phyloP scores from a whole-genome alignment of 768 basidiomycete species.

The Austroboletus eburneus region DNA sequence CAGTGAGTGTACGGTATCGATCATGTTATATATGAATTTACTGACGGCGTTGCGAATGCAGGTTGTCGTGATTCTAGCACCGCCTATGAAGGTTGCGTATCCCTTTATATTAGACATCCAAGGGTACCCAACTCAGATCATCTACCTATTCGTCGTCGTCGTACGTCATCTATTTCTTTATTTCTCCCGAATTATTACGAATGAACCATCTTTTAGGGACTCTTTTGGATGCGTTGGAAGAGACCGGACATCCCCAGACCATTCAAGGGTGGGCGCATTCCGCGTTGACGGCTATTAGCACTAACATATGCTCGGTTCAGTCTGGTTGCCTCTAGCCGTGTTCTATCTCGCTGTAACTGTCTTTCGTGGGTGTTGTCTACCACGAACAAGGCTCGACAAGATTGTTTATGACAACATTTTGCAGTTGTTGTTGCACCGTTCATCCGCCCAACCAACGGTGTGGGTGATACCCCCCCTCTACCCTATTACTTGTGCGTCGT shows the following conservation, averaged over 20 bases:
- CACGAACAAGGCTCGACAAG: too few relatives aligned
- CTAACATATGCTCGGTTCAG: conserved; percentile 19
- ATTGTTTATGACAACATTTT: not conserved
- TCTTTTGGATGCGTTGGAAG: conserved; percentile 53
- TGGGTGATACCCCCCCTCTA: conserved; percentile 53
- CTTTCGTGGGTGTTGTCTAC: conserved; percentile 40
- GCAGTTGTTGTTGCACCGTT: conserved; percentile 51
- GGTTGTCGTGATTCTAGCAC: conserved; percentile 53
- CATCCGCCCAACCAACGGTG: conserved; percentile 44
- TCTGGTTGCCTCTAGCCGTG: conserved; percentile 49
- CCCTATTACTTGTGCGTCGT: conserved; percentile 58
- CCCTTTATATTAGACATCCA: conserved; percentile 61
- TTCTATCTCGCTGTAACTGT: conserved; percentile 49
- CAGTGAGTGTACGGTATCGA: conserved; percentile 27
- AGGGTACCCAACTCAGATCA: conserved; percentile 46
- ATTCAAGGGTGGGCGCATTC: conserved; percentile 43
- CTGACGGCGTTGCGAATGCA: not conserved
- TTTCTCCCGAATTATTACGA: not conserved
- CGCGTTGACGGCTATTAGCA: too few relatives aligned
- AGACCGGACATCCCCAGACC: conserved; percentile 45
- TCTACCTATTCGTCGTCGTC: conserved; percentile 52
- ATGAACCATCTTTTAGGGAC: conserved; percentile 34
- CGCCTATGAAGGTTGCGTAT: conserved; percentile 50
- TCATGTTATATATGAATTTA: conserved; percentile 18
- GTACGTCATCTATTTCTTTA: conserved; percentile 36